Conservation (phyloP, 2,329 filamentous ascomycete genomes). For the Pseudogymnoascus verrucosus region DNA sequence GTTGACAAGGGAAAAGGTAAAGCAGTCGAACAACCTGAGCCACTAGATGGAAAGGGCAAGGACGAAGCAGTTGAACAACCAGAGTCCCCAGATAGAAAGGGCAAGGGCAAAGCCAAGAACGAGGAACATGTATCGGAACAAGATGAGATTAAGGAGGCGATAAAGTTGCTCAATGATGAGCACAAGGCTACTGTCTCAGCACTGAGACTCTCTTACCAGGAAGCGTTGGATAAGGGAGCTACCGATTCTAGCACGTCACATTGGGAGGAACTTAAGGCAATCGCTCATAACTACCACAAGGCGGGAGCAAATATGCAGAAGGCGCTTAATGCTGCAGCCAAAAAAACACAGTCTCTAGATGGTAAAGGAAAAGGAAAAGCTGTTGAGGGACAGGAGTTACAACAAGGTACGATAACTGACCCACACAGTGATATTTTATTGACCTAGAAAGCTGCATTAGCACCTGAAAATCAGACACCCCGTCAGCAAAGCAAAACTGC, state of each 20-base stretch:
- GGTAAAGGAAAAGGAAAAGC: background rate
- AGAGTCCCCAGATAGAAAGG: conserved; percentile 32
- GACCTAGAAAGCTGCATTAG: background rate
- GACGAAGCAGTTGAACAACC: conserved; percentile 20
- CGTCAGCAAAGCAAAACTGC: background rate
- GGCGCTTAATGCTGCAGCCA: conserved; percentile 43
- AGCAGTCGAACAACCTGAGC: background rate
- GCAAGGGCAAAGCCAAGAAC: conserved; percentile 41
- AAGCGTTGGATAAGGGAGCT: conserved; percentile 41
- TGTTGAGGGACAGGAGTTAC: background rate
- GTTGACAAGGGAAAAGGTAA: background rate
- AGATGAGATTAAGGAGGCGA: conserved; percentile 36
- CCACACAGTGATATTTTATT: background rate
- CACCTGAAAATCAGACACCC: background rate
- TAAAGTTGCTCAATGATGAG: conserved; percentile 39
- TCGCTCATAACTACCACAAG: conserved; percentile 43
- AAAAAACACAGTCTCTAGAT: background rate
- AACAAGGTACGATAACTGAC: background rate
- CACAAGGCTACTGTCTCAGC: conserved; percentile 42
- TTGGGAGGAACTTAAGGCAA: conserved; percentile 41
- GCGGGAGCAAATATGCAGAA: conserved; percentile 42
- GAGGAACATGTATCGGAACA: conserved; percentile 29
- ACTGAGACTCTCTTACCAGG: conserved; percentile 45
- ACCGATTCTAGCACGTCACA: conserved; percentile 36
- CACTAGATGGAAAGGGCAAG: background rate